These are phyloP conservation scores for Neurospora cerealis DNA, from an alignment of 495 filamentous ascomycete genomes.

Conservation along the genomic window DNA sequence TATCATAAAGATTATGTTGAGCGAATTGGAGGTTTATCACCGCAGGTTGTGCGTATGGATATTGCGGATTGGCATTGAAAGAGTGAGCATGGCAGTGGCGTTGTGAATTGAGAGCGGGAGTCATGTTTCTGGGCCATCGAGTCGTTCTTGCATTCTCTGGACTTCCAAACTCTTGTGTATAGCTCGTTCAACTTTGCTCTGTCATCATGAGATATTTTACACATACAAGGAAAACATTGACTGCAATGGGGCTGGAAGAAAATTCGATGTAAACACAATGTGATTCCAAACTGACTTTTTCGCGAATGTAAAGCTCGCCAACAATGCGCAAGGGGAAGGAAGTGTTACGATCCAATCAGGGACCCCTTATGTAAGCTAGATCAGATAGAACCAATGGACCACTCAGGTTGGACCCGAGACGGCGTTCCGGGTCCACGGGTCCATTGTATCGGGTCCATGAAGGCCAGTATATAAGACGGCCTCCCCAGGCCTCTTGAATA, in stretches of 20 bases:
- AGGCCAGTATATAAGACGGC: too few species aligned
- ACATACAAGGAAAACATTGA: not conserved
- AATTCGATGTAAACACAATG: not conserved
- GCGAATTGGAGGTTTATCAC: not conserved
- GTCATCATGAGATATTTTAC: not conserved
- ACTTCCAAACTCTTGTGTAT: not conserved
- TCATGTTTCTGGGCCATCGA: not conserved
- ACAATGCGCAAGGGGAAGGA: too few species aligned
- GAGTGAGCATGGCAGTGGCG: not conserved
- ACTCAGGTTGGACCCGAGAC: too few species aligned
- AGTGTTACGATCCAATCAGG: too few species aligned
- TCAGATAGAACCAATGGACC: too few species aligned
- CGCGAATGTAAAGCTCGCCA: too few species aligned
- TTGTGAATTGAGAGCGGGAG: not conserved
- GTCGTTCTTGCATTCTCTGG: not conserved
- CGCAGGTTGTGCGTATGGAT: accelerated
- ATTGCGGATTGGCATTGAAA: not conserved
- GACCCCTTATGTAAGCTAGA: too few species aligned
- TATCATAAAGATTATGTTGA: not conserved
- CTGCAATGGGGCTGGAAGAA: not conserved
- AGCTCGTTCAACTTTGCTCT: not conserved
- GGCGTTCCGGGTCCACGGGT: too few species aligned
- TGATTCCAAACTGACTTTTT: not conserved
- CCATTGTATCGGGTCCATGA: too few species aligned
- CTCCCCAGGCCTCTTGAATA: too few species aligned